Evolutionary conservation across 164 flowering plant genomes (phyloP), one percentile per base, ranked within the genome.

Genomic region (Kalanchoe fedtschenkoi): DNA sequence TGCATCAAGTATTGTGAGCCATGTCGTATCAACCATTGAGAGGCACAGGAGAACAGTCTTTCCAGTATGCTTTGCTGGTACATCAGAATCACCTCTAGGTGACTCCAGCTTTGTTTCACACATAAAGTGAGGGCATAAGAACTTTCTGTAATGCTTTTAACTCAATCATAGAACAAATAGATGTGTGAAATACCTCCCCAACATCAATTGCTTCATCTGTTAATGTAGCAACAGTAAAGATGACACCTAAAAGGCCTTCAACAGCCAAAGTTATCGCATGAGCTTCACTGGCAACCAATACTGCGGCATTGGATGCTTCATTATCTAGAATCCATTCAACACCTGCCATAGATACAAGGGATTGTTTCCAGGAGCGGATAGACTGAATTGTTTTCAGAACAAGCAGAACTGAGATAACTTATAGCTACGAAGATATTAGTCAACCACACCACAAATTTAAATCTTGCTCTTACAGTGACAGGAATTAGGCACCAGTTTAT

Each of bases 231-330:
- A 95, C 88, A 16, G 99, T 85, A 72, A 95, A 95, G 35, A 95
- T 88, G 72, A 95, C 97, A 62, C 99, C 99, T 59, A 95, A 70
- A 29, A 95, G 72, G 55, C 99, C 99, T 76, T 95, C 99, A 73
- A 90, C 83, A 29, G 99, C 97, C 80, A 95, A 77, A 66, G 96
- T 88, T 62, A 95, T 82, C 60, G 96, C 90, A 91, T 95, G 99
- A 53, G 99, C 99, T 77, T 95, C 99, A 82, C 99, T 95, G 32
- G 99, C 99, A 71, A 88, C 96, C 73, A 95, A 70, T 39, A 95
- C 97, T 29, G 97, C 83, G 66, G 97, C 89, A 82, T 87, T 95
- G 6, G 99, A 84, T 73, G 97, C 99, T 84, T 95, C 99, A 72
- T 82, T 87, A 61, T 91, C 99, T 65, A 95, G 83, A 71, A 88